phyloP scores from a whole-genome alignment of 208 protist genomes.

The Crithidia brevicula region DNA sequence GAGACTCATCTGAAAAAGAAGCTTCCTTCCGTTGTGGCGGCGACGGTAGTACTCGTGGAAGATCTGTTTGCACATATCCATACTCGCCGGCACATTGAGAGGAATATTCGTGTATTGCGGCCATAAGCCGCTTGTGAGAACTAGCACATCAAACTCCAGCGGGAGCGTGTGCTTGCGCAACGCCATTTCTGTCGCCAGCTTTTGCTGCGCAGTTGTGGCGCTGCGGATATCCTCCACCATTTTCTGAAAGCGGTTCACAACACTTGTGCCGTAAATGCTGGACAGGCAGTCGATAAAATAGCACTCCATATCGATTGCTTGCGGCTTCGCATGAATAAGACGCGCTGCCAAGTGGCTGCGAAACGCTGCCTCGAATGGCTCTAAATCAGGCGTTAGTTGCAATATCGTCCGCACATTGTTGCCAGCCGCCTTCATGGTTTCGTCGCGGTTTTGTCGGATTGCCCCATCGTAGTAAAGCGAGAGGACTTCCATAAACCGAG shows the following conservation, averaged over 20 bases:
- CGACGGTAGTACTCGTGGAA: conserved; percentile 68
- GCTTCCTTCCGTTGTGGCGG: conserved; percentile 73
- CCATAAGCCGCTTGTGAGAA: conserved; percentile 76
- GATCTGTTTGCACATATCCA: conserved; percentile 58
- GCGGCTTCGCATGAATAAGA: conserved; percentile 60
- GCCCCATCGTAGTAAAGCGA: conserved; percentile 62
- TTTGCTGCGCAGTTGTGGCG: conserved; percentile 25
- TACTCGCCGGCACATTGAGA: conserved; percentile 44
- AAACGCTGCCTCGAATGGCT: conserved; percentile 70
- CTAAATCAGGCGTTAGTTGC: conserved; percentile 58
- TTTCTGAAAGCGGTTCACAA: conserved; percentile 65
- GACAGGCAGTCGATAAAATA: conserved; percentile 58
- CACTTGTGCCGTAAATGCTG: conserved; percentile 46
- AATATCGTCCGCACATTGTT: conserved; percentile 53
- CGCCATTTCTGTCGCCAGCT: conserved; percentile 31
- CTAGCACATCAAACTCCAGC: conserved; percentile 57
- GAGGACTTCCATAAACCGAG: conserved; percentile 55
- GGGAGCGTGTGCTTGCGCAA: conserved; percentile 37
- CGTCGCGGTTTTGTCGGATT: conserved; percentile 34
- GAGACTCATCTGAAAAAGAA: conserved; percentile 68
- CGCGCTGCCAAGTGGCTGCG: conserved; percentile 56
- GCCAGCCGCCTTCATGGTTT: conserved; percentile 26
- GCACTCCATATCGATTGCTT: conserved; percentile 44
- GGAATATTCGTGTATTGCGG: conserved; percentile 51
- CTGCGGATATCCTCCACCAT: conserved; percentile 71